A percentile compares a stretch with the other conserved stretches of the same genome.
Conservation (phyloP, 768 basidiomycete genomes). For the Boletus sp. region DNA sequence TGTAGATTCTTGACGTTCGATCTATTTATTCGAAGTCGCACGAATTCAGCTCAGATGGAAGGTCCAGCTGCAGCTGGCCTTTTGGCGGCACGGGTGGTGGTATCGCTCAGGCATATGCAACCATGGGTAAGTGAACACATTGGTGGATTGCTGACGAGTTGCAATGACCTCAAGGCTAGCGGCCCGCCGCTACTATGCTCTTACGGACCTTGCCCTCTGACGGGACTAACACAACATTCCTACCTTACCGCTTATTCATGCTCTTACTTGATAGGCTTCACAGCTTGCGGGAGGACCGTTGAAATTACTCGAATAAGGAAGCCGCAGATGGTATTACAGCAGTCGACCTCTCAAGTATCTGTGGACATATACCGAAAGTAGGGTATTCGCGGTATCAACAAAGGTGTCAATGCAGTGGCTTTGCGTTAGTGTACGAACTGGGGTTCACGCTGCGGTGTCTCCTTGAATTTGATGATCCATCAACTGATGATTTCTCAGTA, state of each 20-base stretch:
- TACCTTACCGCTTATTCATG: constrained; percentile 7
- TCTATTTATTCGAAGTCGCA: too few relatives aligned
- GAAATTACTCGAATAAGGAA: constrained; percentile 96
- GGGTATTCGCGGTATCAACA: constrained; percentile 95
- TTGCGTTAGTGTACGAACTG: constrained; percentile 92
- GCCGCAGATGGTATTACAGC: constrained; percentile 79
- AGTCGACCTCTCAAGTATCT: constrained; percentile 93
- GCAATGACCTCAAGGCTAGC: constrained; percentile 24
- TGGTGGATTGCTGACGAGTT: background rate
- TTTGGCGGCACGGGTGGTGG: constrained; percentile 96
- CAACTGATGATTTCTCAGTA: constrained; percentile 46
- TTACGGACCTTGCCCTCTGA: constrained; percentile 12
- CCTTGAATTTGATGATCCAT: background rate
- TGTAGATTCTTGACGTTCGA: too few relatives aligned
- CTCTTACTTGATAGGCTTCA: constrained; percentile 65
- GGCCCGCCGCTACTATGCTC: constrained; percentile 17
- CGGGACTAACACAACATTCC: constrained; percentile 1
- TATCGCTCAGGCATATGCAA: constrained; percentile 96
- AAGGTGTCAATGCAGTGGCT: constrained; percentile 96
- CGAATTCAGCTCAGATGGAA: too few relatives aligned
- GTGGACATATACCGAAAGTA: constrained; percentile 91
- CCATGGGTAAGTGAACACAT: constrained; percentile 78
- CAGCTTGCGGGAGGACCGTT: constrained; percentile 99
- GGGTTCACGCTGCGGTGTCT: constrained; percentile 71
- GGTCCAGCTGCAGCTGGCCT: constrained; percentile 82